Evolutionary conservation across 108 stramenopile species (phyloP), one percentile per base, ranked within the genome.

Genomic region (Schizochytrium sp.): DNA sequence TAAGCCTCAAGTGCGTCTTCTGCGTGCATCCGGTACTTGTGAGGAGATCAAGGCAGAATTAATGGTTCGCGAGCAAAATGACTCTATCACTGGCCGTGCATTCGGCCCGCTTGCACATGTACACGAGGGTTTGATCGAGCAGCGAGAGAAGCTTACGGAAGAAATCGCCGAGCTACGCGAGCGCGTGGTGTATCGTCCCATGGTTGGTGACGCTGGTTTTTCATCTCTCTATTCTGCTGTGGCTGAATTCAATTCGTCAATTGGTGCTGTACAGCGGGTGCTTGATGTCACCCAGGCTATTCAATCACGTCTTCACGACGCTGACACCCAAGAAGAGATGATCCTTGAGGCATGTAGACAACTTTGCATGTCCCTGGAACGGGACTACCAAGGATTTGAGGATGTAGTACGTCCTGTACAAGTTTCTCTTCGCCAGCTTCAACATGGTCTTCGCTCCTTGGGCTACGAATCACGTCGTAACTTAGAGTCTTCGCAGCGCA

Each of bases 241-340:
- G 17, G n/a, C 47, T 40, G 76, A 55, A 13, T 83, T 83, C 53
- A 55, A 55, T 53, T 55, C 47, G 17, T 55, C 76, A 42, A 49
- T 83, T 10, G 76, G 76, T 8, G 47, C 76, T 47, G 28, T 55
- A 12, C 50, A 42, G 28, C 47, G 50, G 10, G 76, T 83, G 45
- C 76, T 55, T 5, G 53, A 5, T 5, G 2, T 83, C 1, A 40
- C 55, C 53, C 5, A 50, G 12, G 47, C 76, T 13, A 50, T 83
- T 1, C 50, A 83, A 42, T 13, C 28, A 40, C 50, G 76, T 0
- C 50, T n/a, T 0, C 76, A 55, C 28, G 53, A 83, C 55, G 76
- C 76, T 8, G 53, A 55, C 47, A 83, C 28, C 50, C 50, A 83
- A 53, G 76, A 83, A 28, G 50, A 83, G 45, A 83, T 83, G 76